Conservation (phyloP, 164 flowering plant species). For the Macadamia integrifolia region DNA sequence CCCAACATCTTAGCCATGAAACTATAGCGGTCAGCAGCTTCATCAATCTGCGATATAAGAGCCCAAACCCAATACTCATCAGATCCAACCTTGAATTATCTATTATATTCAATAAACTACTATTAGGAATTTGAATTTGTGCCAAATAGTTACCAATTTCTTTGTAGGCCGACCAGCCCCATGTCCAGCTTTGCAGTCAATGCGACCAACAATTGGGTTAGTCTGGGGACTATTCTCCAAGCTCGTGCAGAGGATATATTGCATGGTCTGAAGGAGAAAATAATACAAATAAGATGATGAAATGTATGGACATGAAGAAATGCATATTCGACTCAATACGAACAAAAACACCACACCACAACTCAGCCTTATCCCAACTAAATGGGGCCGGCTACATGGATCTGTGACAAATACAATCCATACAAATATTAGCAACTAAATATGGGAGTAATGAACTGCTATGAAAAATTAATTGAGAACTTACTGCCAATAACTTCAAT, state of each 20-base stretch:
- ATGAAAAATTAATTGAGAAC: slow-evolving; percentile 18
- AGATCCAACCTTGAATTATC: neutral
- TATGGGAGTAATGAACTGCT: too few relatives aligned
- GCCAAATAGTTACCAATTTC: slow-evolving; percentile 48
- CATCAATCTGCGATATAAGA: slow-evolving; percentile 59
- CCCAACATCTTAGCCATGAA: slow-evolving; percentile 76
- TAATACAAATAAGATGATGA: neutral
- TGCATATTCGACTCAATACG: too few relatives aligned
- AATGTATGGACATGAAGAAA: neutral
- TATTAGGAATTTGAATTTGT: neutral
- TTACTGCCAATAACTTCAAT: slow-evolving; percentile 83
- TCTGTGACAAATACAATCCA: too few relatives aligned
- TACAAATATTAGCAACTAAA: too few relatives aligned
- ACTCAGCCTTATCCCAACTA: too few relatives aligned
- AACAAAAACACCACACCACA: too few relatives aligned
- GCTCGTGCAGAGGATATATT: slow-evolving; percentile 78
- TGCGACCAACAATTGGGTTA: slow-evolving; percentile 86
- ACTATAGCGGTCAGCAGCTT: slow-evolving; percentile 71
- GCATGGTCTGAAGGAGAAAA: slow-evolving; percentile 61
- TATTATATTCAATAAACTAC: neutral
- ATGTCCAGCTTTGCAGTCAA: slow-evolving; percentile 92
- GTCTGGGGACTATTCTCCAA: slow-evolving; percentile 80
- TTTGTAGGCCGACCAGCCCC: slow-evolving; percentile 96
- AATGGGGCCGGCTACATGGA: too few relatives aligned
- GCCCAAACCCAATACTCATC: neutral